Base-by-base conservation (phyloP, 805 yeast genomes). In the Brettanomyces sp. region DNA sequence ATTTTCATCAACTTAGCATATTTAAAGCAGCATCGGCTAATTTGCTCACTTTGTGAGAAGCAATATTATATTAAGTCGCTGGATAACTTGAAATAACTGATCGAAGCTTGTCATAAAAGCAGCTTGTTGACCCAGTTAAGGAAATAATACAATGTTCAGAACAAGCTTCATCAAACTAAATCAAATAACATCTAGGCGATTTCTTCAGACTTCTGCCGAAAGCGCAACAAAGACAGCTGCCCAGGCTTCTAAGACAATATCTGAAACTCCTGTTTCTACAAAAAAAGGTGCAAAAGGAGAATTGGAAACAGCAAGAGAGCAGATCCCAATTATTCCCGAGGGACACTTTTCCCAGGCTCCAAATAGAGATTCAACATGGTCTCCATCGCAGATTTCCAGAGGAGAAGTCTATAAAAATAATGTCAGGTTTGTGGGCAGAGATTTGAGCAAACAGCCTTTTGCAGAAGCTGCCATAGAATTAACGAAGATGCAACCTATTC, bases 381-480 rank as follows among this genome's bases (percentile, higher is more conserved):
- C 95, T 1, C 65, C 68, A 7, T 72, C 80, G 5, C 95, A 87
- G 66, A 73, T 68, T 45, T 68, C 80, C 36, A 74, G 87, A 59
- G 58, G 69, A 36, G 79, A 77, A 33, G 77, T 80, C 21, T 66
- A 76, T 58, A 62, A 73, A 45, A 62, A 55, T 30, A 74, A 80
- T 49, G 79, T 85, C 3, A 72, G 90, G 54, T 86, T 86, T 56
- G 76, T 81, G 43, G 95, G 85, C 56, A 76, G 68, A 51, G 88
- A 86, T 57, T 67, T 86, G 47, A 65, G 67, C 5, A 59, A 67
- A 40, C 93, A 86, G 66, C 95, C 95, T 46, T 75, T 73, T 56
- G 88, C 95, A 5, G 78, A 79, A 50, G 85, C 95, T 38, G 95
- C 95, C 46, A 87, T 87, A 57, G 93, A 87, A 40, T 73, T 87